Base-by-base conservation (phyloP, 768 basidiomycete genomes). In the Rhizopogon sp. region DNA sequence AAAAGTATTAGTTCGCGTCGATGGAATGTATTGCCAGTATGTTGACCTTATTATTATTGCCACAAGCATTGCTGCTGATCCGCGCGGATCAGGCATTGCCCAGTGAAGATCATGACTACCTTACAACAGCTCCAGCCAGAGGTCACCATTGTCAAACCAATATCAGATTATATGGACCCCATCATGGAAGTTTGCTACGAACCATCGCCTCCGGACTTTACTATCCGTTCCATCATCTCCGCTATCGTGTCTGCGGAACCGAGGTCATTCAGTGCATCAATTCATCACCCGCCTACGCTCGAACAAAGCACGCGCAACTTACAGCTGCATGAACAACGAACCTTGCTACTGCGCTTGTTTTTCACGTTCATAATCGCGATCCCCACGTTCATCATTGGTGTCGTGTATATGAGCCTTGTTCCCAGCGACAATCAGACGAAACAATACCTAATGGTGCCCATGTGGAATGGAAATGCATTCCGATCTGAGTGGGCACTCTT, bases 361-460 rank as follows among this genome's bases (percentile, higher is more conserved):
- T 75, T 86, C 52, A 74, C 88, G 1, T 59, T 87, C 20, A 44
- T 86, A 37, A 71, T 83, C 42, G 83, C 87, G 17, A 78, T 93
- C 43, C 91, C 91, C 0, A 84, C 89, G 0, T 87, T 94, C 66
- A 72, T 93, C 56, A 82, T 93, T 56, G 85, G 80, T 2, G 79
- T 93, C 53, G 83, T 91, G 8, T 90, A 82, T 61, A 89, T 88
- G 86, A 79, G 76, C 29, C 72, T 93, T 28, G 74, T 90, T 5
- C 74, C 79, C 6, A 64, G 72, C 6, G 63, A 66, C 10, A 77
- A 83, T 53, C 20, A 70, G 0, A 74, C 74, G 22, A 82, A 79
- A 54, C 62, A 50, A 49, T 87, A 74, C 64, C 73, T 86, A 43
- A 79, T 82, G 75, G 58, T 72, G 54, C 79, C 79, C 2, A 78